Base-by-base conservation (phyloP, 305 asterid genomes). In the Rubia balearica region DNA sequence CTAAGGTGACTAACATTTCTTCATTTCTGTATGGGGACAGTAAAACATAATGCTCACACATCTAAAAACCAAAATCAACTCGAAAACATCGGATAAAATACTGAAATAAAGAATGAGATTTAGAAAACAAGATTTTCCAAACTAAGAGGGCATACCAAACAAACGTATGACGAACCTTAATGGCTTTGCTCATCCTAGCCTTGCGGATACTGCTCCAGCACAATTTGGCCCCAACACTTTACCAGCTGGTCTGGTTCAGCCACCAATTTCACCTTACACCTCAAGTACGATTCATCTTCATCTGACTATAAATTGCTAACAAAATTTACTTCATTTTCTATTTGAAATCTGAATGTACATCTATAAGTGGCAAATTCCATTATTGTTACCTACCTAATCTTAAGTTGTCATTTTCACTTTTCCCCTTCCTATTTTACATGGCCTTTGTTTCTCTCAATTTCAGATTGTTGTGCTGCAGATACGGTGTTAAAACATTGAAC, bases 231-330 rank as follows among this genome's bases (percentile, higher is more conserved):
- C 90, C 73, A 74, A 81, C 79, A 73, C 83, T 49, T 51, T 85
- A 72, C 96, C 98, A 21, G 22, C 90, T 61, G 89, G 87, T 74
- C 83, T 92, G 75, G 83, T 91, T 80, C 93, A 92, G 81, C 96
- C 96, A 8, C 97, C 98, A 46, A 76, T 89, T 73, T 86, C 97
- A 72, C 92, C 92, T 73, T 82, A 85, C 75, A 65, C 84, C 76
- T 85, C 96, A 14, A 76, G 96, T 89, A 86, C 80, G 88, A 72
- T 72, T 74, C 66, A 27, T 45, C 53, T 27, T 71, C 71, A 40
- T 24, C 43, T 27, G 3, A 27, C 7, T 45, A 17, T 43, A 40
- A 19, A 24, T 57, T 46, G 33, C 45, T 65, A 9, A n/a, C 33
- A 24, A 19, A 16, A 56, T 73, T 33, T 21, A 33, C 53, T n/a